phyloP scores from a whole-genome alignment of 371 early-diverging fungal species.

The Apophysomyces sp. region DNA sequence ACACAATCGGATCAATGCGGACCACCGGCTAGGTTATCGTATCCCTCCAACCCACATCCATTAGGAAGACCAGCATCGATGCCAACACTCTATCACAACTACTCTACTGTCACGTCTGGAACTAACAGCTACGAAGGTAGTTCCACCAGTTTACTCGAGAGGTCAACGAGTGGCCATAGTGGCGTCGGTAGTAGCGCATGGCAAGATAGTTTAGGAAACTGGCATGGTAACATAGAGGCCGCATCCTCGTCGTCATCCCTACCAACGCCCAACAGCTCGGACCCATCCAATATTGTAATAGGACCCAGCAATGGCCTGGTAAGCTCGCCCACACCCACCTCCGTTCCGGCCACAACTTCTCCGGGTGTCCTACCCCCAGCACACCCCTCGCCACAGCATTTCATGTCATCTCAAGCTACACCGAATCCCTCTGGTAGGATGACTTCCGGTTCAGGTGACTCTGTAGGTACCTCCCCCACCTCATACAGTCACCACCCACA shows the following conservation, averaged over 20 bases:
- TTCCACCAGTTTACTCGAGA: background rate
- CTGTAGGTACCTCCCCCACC: background rate
- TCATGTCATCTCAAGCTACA: background rate
- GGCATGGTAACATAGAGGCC: background rate
- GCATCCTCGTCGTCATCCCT: background rate
- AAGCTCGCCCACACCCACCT: background rate
- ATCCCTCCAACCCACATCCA: background rate
- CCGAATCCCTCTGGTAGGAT: background rate
- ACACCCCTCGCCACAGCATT: background rate
- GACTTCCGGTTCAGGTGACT: background rate
- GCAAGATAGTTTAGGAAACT: background rate
- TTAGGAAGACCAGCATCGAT: slow-evolving; percentile 1
- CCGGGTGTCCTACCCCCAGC: background rate
- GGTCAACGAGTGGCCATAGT: background rate
- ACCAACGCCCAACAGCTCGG: background rate
- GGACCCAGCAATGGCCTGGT: background rate
- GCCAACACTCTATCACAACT: background rate
- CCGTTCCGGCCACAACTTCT: background rate
- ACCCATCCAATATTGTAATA: background rate
- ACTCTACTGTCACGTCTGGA: background rate
- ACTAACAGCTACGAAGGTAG: background rate
- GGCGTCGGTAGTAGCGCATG: background rate
- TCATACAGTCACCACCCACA: background rate
- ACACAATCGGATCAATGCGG: background rate
- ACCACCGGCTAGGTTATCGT: background rate